Percentiles rank a stretch among this genome's conserved stretches.
Evolutionary conservation across 495 filamentous ascomycete species (phyloP).

Genomic region (Lichina pygmaea): DNA sequence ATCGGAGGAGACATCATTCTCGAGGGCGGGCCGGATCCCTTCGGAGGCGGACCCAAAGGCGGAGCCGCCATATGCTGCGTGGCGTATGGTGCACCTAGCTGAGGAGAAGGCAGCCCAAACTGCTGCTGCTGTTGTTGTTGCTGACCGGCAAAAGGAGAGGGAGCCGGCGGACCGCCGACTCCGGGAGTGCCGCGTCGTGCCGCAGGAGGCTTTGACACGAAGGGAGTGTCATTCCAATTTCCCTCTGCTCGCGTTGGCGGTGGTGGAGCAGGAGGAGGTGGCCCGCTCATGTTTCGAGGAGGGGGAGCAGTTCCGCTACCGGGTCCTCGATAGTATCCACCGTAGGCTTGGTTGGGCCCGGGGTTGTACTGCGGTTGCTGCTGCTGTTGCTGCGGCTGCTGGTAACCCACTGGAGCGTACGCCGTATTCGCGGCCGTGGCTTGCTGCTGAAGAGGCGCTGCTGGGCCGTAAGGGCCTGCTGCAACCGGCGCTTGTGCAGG

Average conservation of each 20-base stretch:
- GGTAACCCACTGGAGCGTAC: constrained; percentile 4
- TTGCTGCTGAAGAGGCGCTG: constrained; percentile 5
- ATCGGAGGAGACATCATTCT: constrained; percentile 25
- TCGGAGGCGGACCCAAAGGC: constrained; percentile 29
- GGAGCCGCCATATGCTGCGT: constrained; percentile 16
- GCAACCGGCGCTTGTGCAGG: constrained; percentile 15
- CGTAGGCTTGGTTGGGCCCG: neutral
- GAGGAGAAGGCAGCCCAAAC: constrained; percentile 12
- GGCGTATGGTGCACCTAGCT: constrained; percentile 18
- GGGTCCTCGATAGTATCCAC: neutral
- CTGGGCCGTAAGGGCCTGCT: constrained; percentile 35
- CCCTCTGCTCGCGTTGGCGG: constrained; percentile 39
- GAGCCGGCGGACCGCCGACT: constrained; percentile 24
- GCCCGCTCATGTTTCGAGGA: constrained; percentile 26
- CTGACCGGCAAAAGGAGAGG: constrained; percentile 41
- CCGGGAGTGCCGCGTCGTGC: constrained; percentile 47
- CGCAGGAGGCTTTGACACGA: constrained; percentile 48
- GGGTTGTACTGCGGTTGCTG: neutral
- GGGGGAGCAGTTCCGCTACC: constrained; percentile 14
- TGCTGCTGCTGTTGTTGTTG: constrained; percentile 2
- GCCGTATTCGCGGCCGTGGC: constrained; percentile 10
- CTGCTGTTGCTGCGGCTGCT: constrained; percentile 3
- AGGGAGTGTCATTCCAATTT: constrained; percentile 87
- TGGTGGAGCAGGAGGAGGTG: constrained; percentile 26
- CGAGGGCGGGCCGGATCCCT: constrained; percentile 20